These are phyloP conservation scores for Hapsidospora chrysogenum DNA, from an alignment of 495 filamentous ascomycete genomes.

Conservation along the genomic window DNA sequence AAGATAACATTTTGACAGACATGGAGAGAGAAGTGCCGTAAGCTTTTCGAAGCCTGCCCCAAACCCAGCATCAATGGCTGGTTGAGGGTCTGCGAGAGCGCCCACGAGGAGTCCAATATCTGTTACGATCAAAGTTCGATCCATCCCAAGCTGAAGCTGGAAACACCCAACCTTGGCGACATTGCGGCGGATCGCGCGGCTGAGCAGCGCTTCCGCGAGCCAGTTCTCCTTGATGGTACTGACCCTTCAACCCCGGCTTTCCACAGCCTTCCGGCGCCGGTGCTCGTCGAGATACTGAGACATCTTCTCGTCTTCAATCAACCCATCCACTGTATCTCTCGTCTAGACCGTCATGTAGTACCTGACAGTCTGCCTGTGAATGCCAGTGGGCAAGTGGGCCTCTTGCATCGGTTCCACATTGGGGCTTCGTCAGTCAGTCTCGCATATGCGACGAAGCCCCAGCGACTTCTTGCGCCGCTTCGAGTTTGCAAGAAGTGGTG, in stretches of 20 bases:
- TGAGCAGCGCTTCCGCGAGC: too few species aligned
- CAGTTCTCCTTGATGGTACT: not conserved
- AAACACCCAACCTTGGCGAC: not conserved
- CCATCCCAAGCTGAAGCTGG: not conserved
- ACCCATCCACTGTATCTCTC: constrained; percentile 21
- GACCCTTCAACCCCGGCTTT: constrained; percentile 8
- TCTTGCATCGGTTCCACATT: constrained; percentile 15
- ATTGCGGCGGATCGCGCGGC: not conserved
- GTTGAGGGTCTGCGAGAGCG: not conserved
- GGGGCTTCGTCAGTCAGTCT: constrained; percentile 12
- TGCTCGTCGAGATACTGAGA: constrained; percentile 16
- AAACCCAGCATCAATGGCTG: not conserved
- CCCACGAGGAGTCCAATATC: not conserved
- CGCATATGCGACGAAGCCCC: constrained; percentile 7
- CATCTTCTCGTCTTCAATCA: constrained; percentile 9
- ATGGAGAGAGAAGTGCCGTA: not conserved
- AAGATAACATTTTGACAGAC: too few species aligned
- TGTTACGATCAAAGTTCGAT: not conserved
- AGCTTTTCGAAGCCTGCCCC: not conserved
- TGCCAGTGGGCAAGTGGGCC: not conserved
- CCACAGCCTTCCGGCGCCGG: constrained; percentile 10
- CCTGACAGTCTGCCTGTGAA: constrained; percentile 7
- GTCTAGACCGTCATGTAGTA: constrained; percentile 14
- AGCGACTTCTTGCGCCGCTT: constrained; percentile 10
- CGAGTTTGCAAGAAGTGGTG: constrained; percentile 15